Base-by-base conservation (phyloP, 2,329 filamentous ascomycete genomes). In the Fusarium napiforme region DNA sequence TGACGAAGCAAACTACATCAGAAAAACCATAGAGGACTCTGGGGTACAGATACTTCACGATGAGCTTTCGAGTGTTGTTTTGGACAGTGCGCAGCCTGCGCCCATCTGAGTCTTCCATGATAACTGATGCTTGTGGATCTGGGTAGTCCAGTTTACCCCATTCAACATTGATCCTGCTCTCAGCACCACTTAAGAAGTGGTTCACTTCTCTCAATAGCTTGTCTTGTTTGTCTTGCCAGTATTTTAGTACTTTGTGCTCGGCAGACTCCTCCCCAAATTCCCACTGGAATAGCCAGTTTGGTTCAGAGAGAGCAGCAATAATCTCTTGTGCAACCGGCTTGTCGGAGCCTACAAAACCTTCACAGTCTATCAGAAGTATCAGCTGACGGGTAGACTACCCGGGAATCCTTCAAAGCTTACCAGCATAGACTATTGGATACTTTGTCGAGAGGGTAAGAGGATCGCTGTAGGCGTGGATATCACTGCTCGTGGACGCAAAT, bases 11-110 rank as follows among this genome's bases (percentile, higher is more conserved):
- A 11, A 72, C 37, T 1, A 72, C 56, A 21, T 73, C 64, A 0
- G 71, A 73, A 32, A 71, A 73, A 0, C 64, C 68, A 19, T 73
- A 73, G 4, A 73, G 64, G 21, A 73, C 19, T 19, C 68, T 64
- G 1, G 70, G 70, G 21, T 71, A 73, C 4, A 73, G 9, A 18
- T 60, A 30, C 18, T 63, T 34, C 0, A 71, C 64, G 10, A 73
- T 49, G 3, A 23, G 52, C 3, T 61, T 65, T 16, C 64, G 34
- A 5, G 70, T 73, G 0, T 55, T 43, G 10, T 21, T 18, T 3
- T 66, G 23, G 7, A 69, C 65, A 15, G 36, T 37, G 18, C 42
- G 5, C 15, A 37, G 2, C 34, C 30, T n/a, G 2, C 10, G 42
- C 7, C 36, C 37, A 18, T 18, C 42, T 9, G 42, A 36, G 14